Base-by-base conservation (phyloP, 2,329 filamentous ascomycete species). In the Pseudopyricularia cyperi region DNA sequence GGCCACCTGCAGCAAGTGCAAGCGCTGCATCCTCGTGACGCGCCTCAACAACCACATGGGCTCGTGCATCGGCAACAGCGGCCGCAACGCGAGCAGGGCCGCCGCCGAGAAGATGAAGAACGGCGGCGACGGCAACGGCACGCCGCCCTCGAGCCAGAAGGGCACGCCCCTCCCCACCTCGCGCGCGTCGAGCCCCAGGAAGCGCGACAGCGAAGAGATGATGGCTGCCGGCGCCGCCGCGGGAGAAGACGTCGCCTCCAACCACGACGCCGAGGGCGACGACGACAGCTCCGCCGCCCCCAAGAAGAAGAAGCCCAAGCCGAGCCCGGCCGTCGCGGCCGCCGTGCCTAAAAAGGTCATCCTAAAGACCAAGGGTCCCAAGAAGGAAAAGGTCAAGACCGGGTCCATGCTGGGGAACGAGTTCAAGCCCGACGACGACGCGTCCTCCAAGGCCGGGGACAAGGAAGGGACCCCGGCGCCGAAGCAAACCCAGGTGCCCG, bases 11-110 rank as follows among this genome's bases (percentile, higher is more conserved):
- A 80, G 77, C 68, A 82, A 82, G 60, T 84, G 80, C 71, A 82
- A 81, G 61, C 73, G 78, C 26, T 82, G 79, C 63, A 79, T 83
- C 51, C 71, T 82, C 53, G 79, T 83, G 50, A 82, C 79, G 52
- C 73, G 80, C 39, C 68, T 84, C 55, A 83, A 82, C 63, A 82
- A 82, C 56, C 80, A 84, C 65, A 83, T 84, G 79, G 78, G 78
- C 33, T 81, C 78, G 17, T 83, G 80, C 61, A 83, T 83, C 55
- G 80, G 79, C 44, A 83, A 82, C 62, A 81, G 78, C 57, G 79
- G 80, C 24, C 72, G 80, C 33, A 81, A 77, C 57, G 79, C 80
- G 14, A 81, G 79, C 55, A 70, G 79, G 53, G 77, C 77, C 7
- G 80, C 80, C 11, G 76, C 79, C 9, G 75, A 79, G 57, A 83